Evolutionary conservation across 2,329 filamentous ascomycete genomes (phyloP), one percentile per base, ranked within the genome.

Genomic region (Neonectria faginata): DNA sequence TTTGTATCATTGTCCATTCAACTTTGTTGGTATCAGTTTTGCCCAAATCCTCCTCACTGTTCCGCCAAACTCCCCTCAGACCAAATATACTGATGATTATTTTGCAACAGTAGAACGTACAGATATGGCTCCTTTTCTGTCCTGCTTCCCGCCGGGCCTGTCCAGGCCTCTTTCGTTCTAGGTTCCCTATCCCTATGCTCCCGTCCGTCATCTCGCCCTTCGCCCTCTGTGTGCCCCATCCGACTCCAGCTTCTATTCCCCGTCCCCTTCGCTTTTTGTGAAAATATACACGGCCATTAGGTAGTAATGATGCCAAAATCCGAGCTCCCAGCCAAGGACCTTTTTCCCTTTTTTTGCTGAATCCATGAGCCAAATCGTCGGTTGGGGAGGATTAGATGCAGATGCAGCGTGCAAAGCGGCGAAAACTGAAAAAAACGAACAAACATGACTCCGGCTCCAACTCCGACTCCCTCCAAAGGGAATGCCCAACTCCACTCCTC

Each of bases 401-500:
- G 72, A 74, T 74, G 72, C 71, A 74, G 70, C 69, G 70, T 68
- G 69, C 68, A 73, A 74, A 72, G 68, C 70, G 74, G 69, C 70
- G 72, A 72, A 65, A 74, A 71, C 64, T 72, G 67, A 73, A 73
- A 64, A 65, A 74, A 74, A 70, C 64, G 69, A 74, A 73, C 74
- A 73, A 73, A 74, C 71, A 71, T 73, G 73, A 77, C 74, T 70
- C 74, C 71, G 71, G 70, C 73, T 73, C 74, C 68, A 74, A 76
- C 72, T 73, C 74, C 72, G 68, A 73, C 56, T 61, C 70, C 69
- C 70, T 65, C 66, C 62, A 72, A 74, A 71, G 69, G 70, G 68
- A 71, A 73, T 73, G 69, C 68, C 72, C 68, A 69, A 74, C 68
- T 71, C 70, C 70, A 62, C 69, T 65, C 66, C 70, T 65, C 58